These are phyloP conservation scores for Terana coerulea DNA, from an alignment of 768 basidiomycete species.

Conservation along the genomic window DNA sequence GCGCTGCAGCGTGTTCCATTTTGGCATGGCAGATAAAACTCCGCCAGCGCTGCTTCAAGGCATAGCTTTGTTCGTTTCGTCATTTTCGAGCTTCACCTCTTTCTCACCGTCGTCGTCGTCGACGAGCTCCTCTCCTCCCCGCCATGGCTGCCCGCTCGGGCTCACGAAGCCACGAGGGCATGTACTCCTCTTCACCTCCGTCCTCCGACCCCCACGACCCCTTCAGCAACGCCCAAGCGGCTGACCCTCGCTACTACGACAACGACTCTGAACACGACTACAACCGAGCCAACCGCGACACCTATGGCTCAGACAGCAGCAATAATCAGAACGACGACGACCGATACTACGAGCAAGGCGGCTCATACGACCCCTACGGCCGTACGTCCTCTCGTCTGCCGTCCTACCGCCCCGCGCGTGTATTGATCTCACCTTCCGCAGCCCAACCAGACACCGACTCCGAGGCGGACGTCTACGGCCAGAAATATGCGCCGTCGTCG, in stretches of 20 bases:
- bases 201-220: slow-evolving; percentile 66
- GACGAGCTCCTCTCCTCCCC: slow-evolving; percentile 1
- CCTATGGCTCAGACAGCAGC: slow-evolving; percentile 67
- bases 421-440: slow-evolving; percentile 25
- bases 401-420: neutral
- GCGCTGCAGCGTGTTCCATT: too few relatives aligned
- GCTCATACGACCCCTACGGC: slow-evolving; percentile 66
- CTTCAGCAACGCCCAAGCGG: slow-evolving; percentile 43
- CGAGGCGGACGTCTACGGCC: slow-evolving; percentile 68
- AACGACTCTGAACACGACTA: slow-evolving; percentile 72
- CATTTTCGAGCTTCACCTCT: slow-evolving; percentile 10
- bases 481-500: slow-evolving; percentile 67
- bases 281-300: slow-evolving; percentile 47
- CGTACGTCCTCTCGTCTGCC: slow-evolving; percentile 15
- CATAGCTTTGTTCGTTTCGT: slow-evolving; percentile 3
- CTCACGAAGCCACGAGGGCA: slow-evolving; percentile 56
- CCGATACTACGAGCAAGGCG: slow-evolving; percentile 61
- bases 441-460: slow-evolving; percentile 84
- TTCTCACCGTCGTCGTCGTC: slow-evolving; percentile 15
- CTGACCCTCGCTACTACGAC: slow-evolving; percentile 53
- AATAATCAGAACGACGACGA: slow-evolving; percentile 43
- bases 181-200: slow-evolving; percentile 56
- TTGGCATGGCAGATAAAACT: neutral
- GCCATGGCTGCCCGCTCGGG: slow-evolving; percentile 54
- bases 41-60: slow-evolving; percentile 1